Evolutionary conservation across 148 eudicot species (phyloP), one percentile per base, ranked within the genome.

Genomic region (Vaccinium darrowii): DNA sequence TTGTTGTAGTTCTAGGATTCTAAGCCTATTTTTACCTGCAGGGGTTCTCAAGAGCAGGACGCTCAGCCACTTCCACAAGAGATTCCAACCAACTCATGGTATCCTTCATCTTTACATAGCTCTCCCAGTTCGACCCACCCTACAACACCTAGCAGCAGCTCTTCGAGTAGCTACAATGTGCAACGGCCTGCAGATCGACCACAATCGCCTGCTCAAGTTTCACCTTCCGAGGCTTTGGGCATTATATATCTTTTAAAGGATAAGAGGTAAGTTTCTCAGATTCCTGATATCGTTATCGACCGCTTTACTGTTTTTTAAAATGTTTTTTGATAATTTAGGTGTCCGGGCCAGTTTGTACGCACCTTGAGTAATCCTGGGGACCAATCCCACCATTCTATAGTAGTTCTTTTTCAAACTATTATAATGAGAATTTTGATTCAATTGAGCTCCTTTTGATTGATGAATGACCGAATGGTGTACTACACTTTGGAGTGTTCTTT

Each of bases 21-120:
- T 27, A 56, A 15, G 50, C 63, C 50, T 30, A 10, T 85, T 77
- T 56, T 73, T 81, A 47, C 10, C 69, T 82, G 47, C 88, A 95
- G 98, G 98, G 96, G 94, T 84, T 95, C 96, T 83, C 98, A 92
- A 85, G 96, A 93, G 86, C 98, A 92, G 88, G 92, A 91, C 87
- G 87, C 89, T 86, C 93, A 92, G 85, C 82, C 95, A 82, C 92
- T 88, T 7, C 89, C 96, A 23, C 91, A 93, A 77, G 94, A 92
- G 77, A 84, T 84, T 33, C 75, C 97, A 33, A 87, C 89, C 50
- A 92, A 92, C 76, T 94, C 98, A 39, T 94, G 95, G 94, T 92
- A 95, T 90, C 93, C 98, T 82, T 91, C 94, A 80, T 88, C 98
- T 83, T 94, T 90, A 83, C 79, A 73, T 8, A 86, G 85, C 86